These are phyloP conservation scores for Aegilops speltoides DNA, from an alignment of 176 grass and related monocot genomes.

Conservation along the genomic window DNA sequence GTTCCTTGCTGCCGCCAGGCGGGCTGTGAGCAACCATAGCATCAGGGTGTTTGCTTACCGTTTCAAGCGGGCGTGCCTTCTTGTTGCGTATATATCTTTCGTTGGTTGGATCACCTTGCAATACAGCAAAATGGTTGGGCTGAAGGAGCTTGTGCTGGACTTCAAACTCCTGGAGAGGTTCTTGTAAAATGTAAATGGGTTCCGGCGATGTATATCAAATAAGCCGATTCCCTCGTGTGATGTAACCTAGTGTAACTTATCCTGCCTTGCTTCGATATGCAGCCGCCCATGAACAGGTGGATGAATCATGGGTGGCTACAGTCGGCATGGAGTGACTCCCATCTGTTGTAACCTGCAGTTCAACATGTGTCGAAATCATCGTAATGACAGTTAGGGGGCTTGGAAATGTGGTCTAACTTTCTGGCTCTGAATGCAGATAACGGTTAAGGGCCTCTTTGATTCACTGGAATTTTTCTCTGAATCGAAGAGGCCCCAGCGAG, in stretches of 20 bases:
- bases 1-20: conserved; percentile 31
- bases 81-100: conserved; percentile 77
- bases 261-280: neutral
- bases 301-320: neutral
- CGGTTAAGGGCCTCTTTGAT: neutral
- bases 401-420: neutral
- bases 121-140: conserved; percentile 71
- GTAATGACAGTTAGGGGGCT: neutral
- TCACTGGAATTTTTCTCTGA: neutral
- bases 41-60: conserved; percentile 32
- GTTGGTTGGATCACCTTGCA: conserved; percentile 83
- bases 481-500: neutral
- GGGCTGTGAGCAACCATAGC: conserved; percentile 40
- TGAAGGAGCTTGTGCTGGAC: conserved; percentile 68
- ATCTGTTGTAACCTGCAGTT: neutral
- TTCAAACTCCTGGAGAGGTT: conserved; percentile 62
- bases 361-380: neutral
- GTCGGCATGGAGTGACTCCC: neutral
- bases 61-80: conserved; percentile 55
- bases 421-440: neutral
- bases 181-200: conserved; percentile 42
- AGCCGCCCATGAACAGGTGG: neutral
- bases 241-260: neutral
- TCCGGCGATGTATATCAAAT: conserved; percentile 26
- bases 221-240: neutral